Percentiles rank a stretch among this genome's conserved stretches.
phyloP scores from a whole-genome alignment of 129 eudicot species.

The Saussurea involucrata region DNA sequence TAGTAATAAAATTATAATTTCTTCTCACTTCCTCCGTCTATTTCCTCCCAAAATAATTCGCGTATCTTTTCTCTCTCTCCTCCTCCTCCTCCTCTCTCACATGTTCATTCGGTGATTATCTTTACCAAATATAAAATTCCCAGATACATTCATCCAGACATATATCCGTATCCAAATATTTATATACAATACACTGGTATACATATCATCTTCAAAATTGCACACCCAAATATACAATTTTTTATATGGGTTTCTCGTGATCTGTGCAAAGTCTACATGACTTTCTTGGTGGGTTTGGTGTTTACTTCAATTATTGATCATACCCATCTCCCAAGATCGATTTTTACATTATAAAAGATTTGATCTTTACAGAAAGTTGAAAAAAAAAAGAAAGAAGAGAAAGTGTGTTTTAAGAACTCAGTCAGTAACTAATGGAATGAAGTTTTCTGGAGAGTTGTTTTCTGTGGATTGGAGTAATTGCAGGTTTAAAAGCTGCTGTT shows the following conservation, averaged over 20 bases:
- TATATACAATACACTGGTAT: slow-evolving; percentile 9
- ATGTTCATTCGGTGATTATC: slow-evolving; percentile 29
- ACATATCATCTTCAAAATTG: slow-evolving; percentile 12
- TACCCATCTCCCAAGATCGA: slow-evolving; percentile 45
- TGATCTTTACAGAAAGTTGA: slow-evolving; percentile 9
- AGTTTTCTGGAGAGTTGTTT: slow-evolving; percentile 22
- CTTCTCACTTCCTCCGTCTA: slow-evolving; percentile 59
- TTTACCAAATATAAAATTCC: not conserved
- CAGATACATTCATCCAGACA: slow-evolving; percentile 39
- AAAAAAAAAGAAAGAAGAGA: not conserved
- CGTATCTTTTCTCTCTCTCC: slow-evolving; percentile 5
- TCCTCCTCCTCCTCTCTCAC: slow-evolving; percentile 32
- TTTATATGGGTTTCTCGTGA: slow-evolving; percentile 46
- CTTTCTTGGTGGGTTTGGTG: slow-evolving; percentile 59
- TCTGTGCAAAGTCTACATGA: slow-evolving; percentile 59
- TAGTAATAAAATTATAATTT: slow-evolving; percentile 22
- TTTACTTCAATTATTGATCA: slow-evolving; percentile 50
- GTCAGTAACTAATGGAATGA: slow-evolving; percentile 27
- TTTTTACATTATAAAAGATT: slow-evolving; percentile 24
- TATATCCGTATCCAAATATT: slow-evolving; percentile 35
- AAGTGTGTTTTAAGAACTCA: slow-evolving; percentile 24
- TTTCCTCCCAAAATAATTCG: slow-evolving; percentile 44
- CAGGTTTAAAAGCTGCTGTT: slow-evolving; percentile 46
- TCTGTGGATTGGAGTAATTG: slow-evolving; percentile 30
- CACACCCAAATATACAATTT: slow-evolving; percentile 23